Evolutionary conservation across 2,329 filamentous ascomycete genomes (phyloP).

Genomic region (Tolypocladium guangdongense): DNA sequence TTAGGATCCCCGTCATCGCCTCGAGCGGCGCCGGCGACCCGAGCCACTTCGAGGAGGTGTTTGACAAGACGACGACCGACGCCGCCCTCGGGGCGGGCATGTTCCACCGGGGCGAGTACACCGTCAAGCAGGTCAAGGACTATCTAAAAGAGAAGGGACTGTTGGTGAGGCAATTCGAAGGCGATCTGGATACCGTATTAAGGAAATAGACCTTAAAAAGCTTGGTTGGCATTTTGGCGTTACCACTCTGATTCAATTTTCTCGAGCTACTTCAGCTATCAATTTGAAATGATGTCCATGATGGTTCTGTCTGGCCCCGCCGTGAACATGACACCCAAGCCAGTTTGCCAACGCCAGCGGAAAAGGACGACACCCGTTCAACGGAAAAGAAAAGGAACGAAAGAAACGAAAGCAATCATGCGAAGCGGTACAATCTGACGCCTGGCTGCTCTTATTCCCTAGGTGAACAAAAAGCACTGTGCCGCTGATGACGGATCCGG

Average conservation of each 20-base stretch:
- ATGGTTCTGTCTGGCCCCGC: not conserved
- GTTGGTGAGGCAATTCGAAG: slow-evolving; percentile 70
- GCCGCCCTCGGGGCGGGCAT: slow-evolving; percentile 92
- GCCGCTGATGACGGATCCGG: not conserved
- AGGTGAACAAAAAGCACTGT: not conserved
- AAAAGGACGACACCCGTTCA: not conserved
- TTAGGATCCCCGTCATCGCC: slow-evolving; percentile 90
- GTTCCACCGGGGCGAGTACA: slow-evolving; percentile 95
- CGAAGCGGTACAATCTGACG: not conserved
- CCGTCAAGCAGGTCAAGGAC: slow-evolving; percentile 87
- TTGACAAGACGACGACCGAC: slow-evolving; percentile 74
- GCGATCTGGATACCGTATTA: slow-evolving; percentile 21
- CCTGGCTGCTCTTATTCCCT: not conserved
- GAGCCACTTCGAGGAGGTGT: slow-evolving; percentile 82
- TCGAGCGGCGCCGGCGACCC: slow-evolving; percentile 86
- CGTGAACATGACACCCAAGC: not conserved
- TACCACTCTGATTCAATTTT: not conserved
- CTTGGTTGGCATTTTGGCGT: not conserved
- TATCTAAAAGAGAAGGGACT: slow-evolving; percentile 61
- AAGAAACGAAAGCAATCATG: not conserved
- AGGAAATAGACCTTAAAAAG: not conserved
- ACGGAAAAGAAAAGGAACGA: not conserved
- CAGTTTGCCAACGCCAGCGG: not conserved
- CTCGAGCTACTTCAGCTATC: not conserved
- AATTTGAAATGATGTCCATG: not conserved